Evolutionary conservation across 805 yeast genomes (phyloP).

Genomic region (Lipomyces mesembrius): DNA sequence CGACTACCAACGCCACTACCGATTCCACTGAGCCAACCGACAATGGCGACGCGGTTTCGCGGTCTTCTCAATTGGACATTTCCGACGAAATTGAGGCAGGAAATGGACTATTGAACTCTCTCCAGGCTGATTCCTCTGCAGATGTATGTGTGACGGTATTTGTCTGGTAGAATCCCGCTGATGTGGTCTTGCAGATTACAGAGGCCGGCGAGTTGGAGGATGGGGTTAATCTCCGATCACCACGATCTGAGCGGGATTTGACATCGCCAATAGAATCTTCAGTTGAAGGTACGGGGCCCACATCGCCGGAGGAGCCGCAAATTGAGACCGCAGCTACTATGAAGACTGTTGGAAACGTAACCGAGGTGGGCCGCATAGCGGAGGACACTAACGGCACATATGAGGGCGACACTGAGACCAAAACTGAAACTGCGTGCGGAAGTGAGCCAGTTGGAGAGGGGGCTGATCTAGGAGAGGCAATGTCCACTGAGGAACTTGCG

Average conservation of each 20-base stretch:
- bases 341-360: background rate
- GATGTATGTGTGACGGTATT: slow-evolving; percentile 11
- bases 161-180: background rate
- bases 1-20: background rate
- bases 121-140: slow-evolving; percentile 10
- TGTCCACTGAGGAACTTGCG: background rate
- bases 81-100: slow-evolving; percentile 10
- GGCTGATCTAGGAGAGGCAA: background rate
- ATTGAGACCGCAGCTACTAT: background rate
- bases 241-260: slow-evolving; percentile 22
- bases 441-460: background rate
- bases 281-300: background rate
- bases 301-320: slow-evolving; percentile 8
- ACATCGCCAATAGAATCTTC: slow-evolving; percentile 10
- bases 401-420: background rate
- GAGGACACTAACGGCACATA: background rate
- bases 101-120: slow-evolving; percentile 8
- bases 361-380: background rate
- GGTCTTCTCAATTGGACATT: slow-evolving; percentile 10
- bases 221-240: slow-evolving; percentile 16
- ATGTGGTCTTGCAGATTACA: slow-evolving; percentile 6
- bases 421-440: background rate
- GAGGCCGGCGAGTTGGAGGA: slow-evolving; percentile 29
- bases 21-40: slow-evolving; percentile 4
- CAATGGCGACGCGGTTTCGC: background rate